These are phyloP conservation scores for Penicillium sp. DNA, from an alignment of 2,329 filamentous ascomycete species.

Conservation along the genomic window DNA sequence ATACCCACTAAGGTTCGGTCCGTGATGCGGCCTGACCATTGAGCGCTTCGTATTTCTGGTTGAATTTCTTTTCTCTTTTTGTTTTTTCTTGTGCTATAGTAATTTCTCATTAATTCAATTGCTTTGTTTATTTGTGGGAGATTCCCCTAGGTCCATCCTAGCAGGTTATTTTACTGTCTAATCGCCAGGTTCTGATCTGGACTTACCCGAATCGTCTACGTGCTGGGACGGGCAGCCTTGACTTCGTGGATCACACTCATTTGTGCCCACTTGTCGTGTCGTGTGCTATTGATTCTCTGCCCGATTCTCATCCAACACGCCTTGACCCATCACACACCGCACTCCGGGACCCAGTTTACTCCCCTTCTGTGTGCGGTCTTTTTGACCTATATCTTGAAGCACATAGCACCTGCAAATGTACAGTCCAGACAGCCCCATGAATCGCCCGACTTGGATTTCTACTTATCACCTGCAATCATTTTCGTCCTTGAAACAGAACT, in stretches of 20 bases:
- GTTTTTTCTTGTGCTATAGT: constrained; percentile 9
- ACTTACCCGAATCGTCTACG: constrained; percentile 30
- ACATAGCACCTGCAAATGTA: constrained; percentile 32
- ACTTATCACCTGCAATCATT: constrained; percentile 22
- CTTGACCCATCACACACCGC: constrained; percentile 20
- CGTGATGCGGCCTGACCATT: constrained; percentile 12
- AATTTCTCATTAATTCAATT: constrained; percentile 8
- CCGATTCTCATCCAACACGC: constrained; percentile 16
- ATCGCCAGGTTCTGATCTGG: constrained; percentile 20
- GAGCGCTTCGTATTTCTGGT: constrained; percentile 10
- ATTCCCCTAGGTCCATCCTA: constrained; percentile 13
- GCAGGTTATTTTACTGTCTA: constrained; percentile 3
- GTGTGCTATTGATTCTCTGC: constrained; percentile 22
- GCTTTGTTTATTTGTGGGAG: constrained; percentile 5
- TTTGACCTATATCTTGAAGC: constrained; percentile 35
- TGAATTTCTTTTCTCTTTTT: constrained; percentile 9
- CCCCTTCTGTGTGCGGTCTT: constrained; percentile 8
- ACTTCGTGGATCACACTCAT: constrained; percentile 35
- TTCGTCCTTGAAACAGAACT: constrained; percentile 18
- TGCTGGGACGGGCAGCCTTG: constrained; percentile 28
- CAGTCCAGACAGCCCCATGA: constrained; percentile 27
- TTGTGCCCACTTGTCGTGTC: constrained; percentile 28
- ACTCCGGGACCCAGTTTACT: constrained; percentile 20
- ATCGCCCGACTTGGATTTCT: constrained; percentile 28
- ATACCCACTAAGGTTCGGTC: constrained; percentile 25